A percentile compares a stretch with the other conserved stretches of the same genome.
phyloP scores from a whole-genome alignment of 1,284 basidiomycete species.

The Coniophora puteana region DNA sequence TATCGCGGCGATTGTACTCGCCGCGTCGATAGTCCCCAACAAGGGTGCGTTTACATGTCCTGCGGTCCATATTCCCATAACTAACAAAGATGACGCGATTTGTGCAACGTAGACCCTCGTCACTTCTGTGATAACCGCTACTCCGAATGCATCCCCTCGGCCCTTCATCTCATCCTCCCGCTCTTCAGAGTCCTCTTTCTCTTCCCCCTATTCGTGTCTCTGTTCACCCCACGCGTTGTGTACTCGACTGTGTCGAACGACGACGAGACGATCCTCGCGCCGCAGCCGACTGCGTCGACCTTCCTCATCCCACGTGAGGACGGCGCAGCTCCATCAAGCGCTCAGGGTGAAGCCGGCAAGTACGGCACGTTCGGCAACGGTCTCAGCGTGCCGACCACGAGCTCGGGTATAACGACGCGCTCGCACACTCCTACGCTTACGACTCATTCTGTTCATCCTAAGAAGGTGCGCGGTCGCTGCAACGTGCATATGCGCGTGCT shows the following conservation, averaged over 20 bases:
- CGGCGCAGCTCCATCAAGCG: slow-evolving; percentile 2
- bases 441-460: slow-evolving; percentile 8
- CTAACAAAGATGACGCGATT: no score
- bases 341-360: slow-evolving; percentile 37
- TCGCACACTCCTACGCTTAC: background rate
- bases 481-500: slow-evolving; percentile 15
- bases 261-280: slow-evolving; percentile 20
- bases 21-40: slow-evolving; percentile 34
- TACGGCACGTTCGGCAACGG: slow-evolving; percentile 63
- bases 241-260: slow-evolving; percentile 36
- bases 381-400: slow-evolving; percentile 2
- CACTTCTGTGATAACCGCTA: slow-evolving; percentile 30
- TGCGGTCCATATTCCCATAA: no score
- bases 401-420: background rate
- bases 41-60: no score
- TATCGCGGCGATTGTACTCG: slow-evolving; percentile 48
- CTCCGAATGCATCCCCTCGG: slow-evolving; percentile 34
- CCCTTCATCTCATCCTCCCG: slow-evolving; percentile 61
- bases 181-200: slow-evolving; percentile 63
- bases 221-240: slow-evolving; percentile 56
- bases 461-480: slow-evolving; percentile 15
- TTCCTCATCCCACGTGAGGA: slow-evolving; percentile 22
- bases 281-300: slow-evolving; percentile 18
- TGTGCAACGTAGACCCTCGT: slow-evolving; percentile 12
- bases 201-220: slow-evolving; percentile 50